Percentiles rank a stretch among this genome's conserved stretches.
Conservation (phyloP, 2,329 filamentous ascomycete species). For the Cladosporium colombiae region DNA sequence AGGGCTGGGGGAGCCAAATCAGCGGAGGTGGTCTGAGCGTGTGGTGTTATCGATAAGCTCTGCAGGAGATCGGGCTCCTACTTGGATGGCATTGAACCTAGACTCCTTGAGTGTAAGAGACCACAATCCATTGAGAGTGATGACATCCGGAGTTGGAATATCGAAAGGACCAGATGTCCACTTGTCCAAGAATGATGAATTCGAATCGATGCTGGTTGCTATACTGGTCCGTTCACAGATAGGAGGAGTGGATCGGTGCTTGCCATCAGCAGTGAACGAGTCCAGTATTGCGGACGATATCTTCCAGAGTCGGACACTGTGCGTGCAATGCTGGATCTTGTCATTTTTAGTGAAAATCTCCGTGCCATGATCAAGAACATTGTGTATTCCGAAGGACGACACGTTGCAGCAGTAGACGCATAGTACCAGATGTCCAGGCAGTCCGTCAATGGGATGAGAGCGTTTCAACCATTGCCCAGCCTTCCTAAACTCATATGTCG, state of each 20-base stretch:
- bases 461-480: neutral
- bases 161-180: neutral
- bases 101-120: neutral
- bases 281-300: neutral
- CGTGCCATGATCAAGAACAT: neutral
- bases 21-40: neutral
- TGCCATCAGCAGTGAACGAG: neutral
- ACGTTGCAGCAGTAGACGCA: neutral
- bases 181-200: neutral
- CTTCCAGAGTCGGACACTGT: neutral
- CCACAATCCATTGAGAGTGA: neutral
- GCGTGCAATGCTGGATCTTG: neutral
- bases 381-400: neutral
- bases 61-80: neutral
- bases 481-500: neutral
- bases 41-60: neutral
- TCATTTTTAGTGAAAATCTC: neutral
- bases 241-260: neutral
- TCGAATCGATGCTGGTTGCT: neutral
- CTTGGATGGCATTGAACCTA: neutral
- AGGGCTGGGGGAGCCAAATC: neutral
- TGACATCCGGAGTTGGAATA: neutral
- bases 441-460: neutral
- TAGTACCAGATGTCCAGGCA: neutral
- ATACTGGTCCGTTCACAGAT: neutral